phyloP scores from a whole-genome alignment of 441 rosid genomes.

The Raphanus hybrid region DNA sequence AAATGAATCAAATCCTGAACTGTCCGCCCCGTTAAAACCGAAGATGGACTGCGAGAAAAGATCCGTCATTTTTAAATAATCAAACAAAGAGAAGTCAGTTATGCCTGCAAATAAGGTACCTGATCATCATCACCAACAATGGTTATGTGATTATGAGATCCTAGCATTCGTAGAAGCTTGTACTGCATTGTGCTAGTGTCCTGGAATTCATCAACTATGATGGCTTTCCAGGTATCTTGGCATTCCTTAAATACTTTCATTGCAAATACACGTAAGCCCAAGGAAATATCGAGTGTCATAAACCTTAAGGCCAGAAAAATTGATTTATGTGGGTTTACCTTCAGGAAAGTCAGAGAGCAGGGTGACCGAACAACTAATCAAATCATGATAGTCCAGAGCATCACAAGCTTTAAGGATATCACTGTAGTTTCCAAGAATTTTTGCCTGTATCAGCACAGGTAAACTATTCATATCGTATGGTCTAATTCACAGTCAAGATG shows the following conservation, averaged over 20 bases:
- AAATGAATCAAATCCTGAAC: slow-evolving; percentile 92
- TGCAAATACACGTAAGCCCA: slow-evolving; percentile 33
- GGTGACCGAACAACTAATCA: slow-evolving; percentile 82
- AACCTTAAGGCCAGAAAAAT: slow-evolving; percentile 1
- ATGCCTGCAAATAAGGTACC: slow-evolving; percentile 47
- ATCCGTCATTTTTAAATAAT: slow-evolving; percentile 1
- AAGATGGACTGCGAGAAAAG: slow-evolving; percentile 80
- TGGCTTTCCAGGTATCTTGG: slow-evolving; percentile 81
- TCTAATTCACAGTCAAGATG: slow-evolving; percentile 30
- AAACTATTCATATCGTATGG: slow-evolving; percentile 41
- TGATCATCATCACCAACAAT: slow-evolving; percentile 98
- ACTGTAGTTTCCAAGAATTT: slow-evolving; percentile 72
- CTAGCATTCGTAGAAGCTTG: slow-evolving; percentile 67
- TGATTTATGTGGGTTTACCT: slow-evolving; percentile 52
- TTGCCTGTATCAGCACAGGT: slow-evolving; percentile 67
- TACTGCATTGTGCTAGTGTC: slow-evolving; percentile 98
- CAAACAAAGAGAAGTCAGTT: slow-evolving; percentile 3
- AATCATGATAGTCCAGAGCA: slow-evolving; percentile 96
- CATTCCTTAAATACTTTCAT: slow-evolving; percentile 73
- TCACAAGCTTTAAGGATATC: slow-evolving; percentile 76
- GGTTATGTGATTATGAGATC: slow-evolving; percentile 79
- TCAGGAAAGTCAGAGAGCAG: slow-evolving; percentile 83
- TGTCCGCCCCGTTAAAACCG: slow-evolving; percentile 94
- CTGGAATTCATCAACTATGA: slow-evolving; percentile 94
- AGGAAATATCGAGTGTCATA: not conserved